phyloP scores from a whole-genome alignment of 2,329 filamentous ascomycete species.

The Botrytis paeoniae region DNA sequence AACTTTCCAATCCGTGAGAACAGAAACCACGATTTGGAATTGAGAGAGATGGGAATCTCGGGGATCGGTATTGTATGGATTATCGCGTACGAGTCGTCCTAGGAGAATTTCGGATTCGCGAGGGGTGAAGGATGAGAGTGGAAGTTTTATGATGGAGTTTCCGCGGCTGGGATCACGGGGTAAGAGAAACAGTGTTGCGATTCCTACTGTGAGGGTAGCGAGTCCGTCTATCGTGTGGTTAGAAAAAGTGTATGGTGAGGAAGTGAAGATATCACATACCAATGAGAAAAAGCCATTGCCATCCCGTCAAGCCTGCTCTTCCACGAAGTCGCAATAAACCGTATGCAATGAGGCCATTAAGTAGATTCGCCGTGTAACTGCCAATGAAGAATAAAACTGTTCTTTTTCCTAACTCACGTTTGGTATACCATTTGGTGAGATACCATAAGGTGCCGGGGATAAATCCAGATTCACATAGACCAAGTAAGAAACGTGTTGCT shows the following conservation, averaged over 20 bases:
- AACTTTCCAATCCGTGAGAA: constrained; percentile 19
- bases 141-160: constrained; percentile 12
- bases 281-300: constrained; percentile 52
- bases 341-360: constrained; percentile 43
- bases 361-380: constrained; percentile 10
- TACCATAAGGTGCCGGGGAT: constrained; percentile 48
- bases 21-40: constrained; percentile 12
- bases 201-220: constrained; percentile 25
- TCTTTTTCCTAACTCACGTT: constrained; percentile 12
- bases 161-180: constrained; percentile 18
- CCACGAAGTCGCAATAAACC: constrained; percentile 55
- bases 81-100: constrained; percentile 12
- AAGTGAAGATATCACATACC: neutral
- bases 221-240: constrained; percentile 18
- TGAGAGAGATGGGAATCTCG: constrained; percentile 18
- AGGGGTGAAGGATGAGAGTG: constrained; percentile 8
- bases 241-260: constrained; percentile 26
- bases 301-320: constrained; percentile 50
- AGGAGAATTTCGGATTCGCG: constrained; percentile 15
- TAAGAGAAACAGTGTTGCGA: constrained; percentile 11
- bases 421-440: constrained; percentile 15
- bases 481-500: constrained; percentile 31
- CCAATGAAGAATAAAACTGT: constrained; percentile 17
- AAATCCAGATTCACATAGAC: constrained; percentile 46
- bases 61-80: constrained; percentile 18